Evolutionary conservation across 495 filamentous ascomycete species (phyloP), one percentile per base, ranked within the genome.

Genomic region (Pseudomonodictys pantanalensis): DNA sequence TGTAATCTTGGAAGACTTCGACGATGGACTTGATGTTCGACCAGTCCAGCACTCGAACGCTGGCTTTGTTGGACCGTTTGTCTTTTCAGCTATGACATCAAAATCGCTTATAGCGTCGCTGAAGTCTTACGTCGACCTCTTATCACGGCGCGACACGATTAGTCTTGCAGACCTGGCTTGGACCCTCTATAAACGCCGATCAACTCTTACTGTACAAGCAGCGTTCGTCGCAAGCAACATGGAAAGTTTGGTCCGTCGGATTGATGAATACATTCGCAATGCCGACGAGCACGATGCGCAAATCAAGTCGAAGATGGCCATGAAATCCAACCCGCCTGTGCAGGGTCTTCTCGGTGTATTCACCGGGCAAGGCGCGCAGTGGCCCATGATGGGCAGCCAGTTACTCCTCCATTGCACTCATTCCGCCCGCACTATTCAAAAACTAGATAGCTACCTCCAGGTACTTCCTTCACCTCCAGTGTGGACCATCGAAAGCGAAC

Each of bases 371-470:
- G 41, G 33, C 8, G 41, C 41, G 20, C 41, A 45, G 41, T 45
- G 41, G 41, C 15, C 41, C 8, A 7, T 8, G 8, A 45, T 45
- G 41, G 20, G 41, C 7, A 6, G 15, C 20, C 8, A 8, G 17
- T 23, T 45, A 35, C 7, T 35, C 32, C 15, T 15, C 32, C 32
- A 35, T 35, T 35, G 32, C 32, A 35, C 32, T 35, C 15, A 7
- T 35, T 35, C 15, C 32, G 32, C 32, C 7, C 7, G 15, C 32
- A 9, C 41, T 8, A 29, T 32, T 70, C 59, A 0, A 2, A 35
- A 80, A 60, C 50, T 52, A 71, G 1, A 33, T 68, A 8, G 81
- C 76, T 63, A 46, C 58, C 32, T 17, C 25, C 66, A 56, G 22
- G 26, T 12, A 25, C 29, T 56, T 5, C 23, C 5, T 24, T 9